These are phyloP conservation scores for Trichoderma sp. DNA, from an alignment of 2,329 filamentous ascomycete genomes.

Conservation along the genomic window DNA sequence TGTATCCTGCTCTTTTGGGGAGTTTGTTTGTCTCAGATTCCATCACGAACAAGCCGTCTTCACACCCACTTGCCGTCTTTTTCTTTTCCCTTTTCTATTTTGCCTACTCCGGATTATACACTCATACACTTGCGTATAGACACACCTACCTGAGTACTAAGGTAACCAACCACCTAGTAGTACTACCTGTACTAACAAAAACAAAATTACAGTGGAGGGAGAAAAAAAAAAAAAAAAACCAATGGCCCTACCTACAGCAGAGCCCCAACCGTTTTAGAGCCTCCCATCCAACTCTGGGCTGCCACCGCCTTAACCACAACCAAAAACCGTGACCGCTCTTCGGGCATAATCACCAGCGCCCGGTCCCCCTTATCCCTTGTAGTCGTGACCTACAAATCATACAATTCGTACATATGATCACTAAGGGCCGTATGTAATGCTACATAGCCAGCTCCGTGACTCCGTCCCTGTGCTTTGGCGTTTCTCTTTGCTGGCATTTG, in stretches of 20 bases:
- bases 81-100: background rate
- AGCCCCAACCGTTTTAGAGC: background rate
- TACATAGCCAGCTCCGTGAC: background rate
- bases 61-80: background rate
- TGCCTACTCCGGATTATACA: background rate
- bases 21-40: background rate
- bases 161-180: background rate
- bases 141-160: background rate
- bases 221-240: background rate
- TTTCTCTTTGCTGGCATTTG: background rate
- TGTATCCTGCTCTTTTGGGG: background rate
- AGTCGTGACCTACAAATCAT: background rate
- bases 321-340: conserved; percentile 8
- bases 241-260: background rate
- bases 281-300: background rate
- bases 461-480: conserved; percentile 5
- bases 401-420: background rate
- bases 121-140: background rate
- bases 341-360: conserved; percentile 6
- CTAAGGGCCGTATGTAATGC: background rate
- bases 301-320: background rate
- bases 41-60: background rate
- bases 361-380: background rate
- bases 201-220: background rate
- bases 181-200: no score